Base-by-base conservation (phyloP, 208 protist species). In the Trypanosoma mega region DNA sequence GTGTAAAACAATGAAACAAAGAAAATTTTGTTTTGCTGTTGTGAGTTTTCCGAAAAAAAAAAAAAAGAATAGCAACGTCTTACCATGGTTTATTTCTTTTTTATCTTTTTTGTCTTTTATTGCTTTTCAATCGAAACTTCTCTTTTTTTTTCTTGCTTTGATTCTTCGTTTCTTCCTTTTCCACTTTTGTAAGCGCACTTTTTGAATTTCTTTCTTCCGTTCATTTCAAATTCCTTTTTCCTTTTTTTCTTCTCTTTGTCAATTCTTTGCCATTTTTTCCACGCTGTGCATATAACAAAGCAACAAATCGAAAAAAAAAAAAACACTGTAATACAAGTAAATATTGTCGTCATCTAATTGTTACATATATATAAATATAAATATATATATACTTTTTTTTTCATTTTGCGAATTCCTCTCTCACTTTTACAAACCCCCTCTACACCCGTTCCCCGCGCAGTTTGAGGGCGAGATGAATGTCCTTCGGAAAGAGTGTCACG, bases 401-500 rank as follows among this genome's bases (percentile, higher is more conserved):
- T 12, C 31, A 31, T 14, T 34, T 39, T 39, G 34, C 6, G 34
- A 39, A 39, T 16, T 6, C 34, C 8, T 12, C 12, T 39, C 6
- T 39, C 45, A 33, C 8, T 23, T 53, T 51, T 53, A 45, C 16
- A 47, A 58, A 9, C 37, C 2, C 51, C 53, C 43, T 33, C 48
- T 74, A 92, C 20, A 62, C 14, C 30, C 80, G 82, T 18, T 96
- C 98, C 29, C 98, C 98, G 71, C 98, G 92, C 56, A 99, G 98
- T 57, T 97, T 90, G 55, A 97, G 67, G 24, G 98, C 98, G 23
- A 99, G 89, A 75, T 99, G 97, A 52, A 99, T 94, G 69, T 99
- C 98, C 80, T 99, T 99, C 44, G 97, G 94, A 88, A 99, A 99
- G 65, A 99, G 97, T 45, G 98, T 99, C 2, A 99, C 98, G 52